Conservation (phyloP, 345 rosid species). For the Salix udensis region DNA sequence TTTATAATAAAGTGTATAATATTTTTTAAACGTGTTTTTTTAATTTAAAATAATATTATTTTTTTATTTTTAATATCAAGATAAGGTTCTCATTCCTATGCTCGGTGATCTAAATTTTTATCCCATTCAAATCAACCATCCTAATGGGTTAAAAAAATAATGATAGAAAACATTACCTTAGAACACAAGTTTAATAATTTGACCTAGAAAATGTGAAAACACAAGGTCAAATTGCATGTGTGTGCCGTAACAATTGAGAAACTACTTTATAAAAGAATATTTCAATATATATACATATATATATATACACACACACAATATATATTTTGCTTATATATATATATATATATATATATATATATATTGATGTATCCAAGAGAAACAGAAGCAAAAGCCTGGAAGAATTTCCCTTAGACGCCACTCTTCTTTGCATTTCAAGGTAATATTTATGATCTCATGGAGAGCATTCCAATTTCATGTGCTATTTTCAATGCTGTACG, state of each 20-base stretch:
- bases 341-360: not conserved
- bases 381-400: not conserved
- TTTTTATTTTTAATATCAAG: too few species aligned
- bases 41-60: too few species aligned
- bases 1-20: too few species aligned
- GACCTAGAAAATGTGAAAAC: not conserved
- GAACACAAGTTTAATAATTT: not conserved
- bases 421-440: slow-evolving; percentile 22
- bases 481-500: too few species aligned
- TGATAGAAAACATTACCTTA: not conserved
- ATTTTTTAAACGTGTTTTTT: too few species aligned
- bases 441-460: too few species aligned
- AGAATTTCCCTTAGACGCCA: slow-evolving; percentile 22
- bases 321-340: too few species aligned
- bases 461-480: too few species aligned
- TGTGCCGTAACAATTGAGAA: not conserved
- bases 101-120: not conserved
- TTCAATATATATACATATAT: too few species aligned
- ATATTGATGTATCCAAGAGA: not conserved
- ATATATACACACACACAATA: too few species aligned
- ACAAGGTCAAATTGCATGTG: too few species aligned
- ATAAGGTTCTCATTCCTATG: not conserved
- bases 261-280: not conserved
- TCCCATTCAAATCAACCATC: not conserved
- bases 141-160: not conserved